Base-by-base conservation (phyloP, 2,329 filamentous ascomycete species). In the Bipolaris zeicola region DNA sequence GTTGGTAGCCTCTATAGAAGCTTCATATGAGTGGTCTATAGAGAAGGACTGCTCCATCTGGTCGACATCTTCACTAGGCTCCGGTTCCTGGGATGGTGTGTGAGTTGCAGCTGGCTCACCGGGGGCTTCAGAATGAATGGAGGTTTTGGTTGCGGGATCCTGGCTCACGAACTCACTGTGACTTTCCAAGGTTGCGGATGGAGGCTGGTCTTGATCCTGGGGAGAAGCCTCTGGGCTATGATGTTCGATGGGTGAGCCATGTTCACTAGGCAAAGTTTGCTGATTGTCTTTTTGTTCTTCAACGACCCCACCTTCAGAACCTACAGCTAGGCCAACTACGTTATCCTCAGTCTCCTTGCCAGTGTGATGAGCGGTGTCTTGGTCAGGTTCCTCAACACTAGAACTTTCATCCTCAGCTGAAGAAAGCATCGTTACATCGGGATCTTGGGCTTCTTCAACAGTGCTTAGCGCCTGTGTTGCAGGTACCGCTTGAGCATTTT, bases 91-190 rank as follows among this genome's bases (percentile, higher is more conserved):
- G 8, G 42, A 22, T 33, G 45, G 18, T 3, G 44, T 52, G 53
- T 58, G 58, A 54, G 55, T 46, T 31, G 14, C 18, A 42, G 34
- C 41, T 37, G 10, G 34, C 26, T 51, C 52, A 26, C 54, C 47
- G 7, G 43, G 36, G 20, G 36, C 39, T 22, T 47, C 34, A n/a
- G 24, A 33, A 26, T 41, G n/a, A 26, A 42, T 26, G 44, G 46
- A 33, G 31, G 18, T 28, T 31, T 50, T 44, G 52, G 57, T 52
- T 39, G 52, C 43, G 44, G 34, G 50, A 47, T 60, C 51, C 54
- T 53, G 55, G 31, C 51, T 44, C 42, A 57, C 42, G 37, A 58
- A 59, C 45, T 63, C 55, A 61, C 52, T 59, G 50, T 55, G 31
- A 20, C 43, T 46, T 20, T 59, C 50, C 38, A 51, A 5, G 7